Conservation (phyloP, 306 rosid species). For the Ceratonia siliqua region DNA sequence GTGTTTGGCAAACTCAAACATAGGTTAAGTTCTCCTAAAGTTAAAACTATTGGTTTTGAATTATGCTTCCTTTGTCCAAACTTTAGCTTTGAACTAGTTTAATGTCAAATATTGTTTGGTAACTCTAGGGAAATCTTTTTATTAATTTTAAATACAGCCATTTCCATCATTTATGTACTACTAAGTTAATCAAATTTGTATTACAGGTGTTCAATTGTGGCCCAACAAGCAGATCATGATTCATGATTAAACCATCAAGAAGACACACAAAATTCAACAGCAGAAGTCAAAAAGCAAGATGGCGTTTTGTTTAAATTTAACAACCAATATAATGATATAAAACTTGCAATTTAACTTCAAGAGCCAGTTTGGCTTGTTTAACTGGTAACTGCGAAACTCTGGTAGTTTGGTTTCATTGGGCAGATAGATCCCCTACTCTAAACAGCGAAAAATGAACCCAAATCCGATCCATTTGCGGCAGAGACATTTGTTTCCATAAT, state of each 20-base stretch:
- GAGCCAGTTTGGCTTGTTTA: background rate
- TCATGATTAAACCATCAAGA: background rate
- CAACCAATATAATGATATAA: background rate
- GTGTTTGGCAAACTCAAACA: background rate
- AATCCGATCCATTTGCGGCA: background rate
- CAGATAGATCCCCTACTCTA: background rate
- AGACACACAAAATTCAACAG: background rate
- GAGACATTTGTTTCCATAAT: slow-evolving; percentile 7
- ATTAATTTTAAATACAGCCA: too few species aligned
- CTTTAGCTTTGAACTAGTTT: background rate
- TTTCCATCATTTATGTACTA: too few species aligned
- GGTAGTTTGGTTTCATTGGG: background rate
- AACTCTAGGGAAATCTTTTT: background rate
- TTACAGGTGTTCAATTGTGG: background rate
- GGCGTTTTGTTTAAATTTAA: background rate
- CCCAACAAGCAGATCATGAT: background rate
- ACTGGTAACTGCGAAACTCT: background rate
- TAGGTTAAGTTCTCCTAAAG: background rate
- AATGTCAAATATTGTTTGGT: background rate
- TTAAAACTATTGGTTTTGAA: background rate
- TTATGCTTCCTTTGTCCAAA: background rate
- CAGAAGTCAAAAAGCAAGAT: background rate
- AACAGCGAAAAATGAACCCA: background rate
- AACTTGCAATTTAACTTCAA: background rate
- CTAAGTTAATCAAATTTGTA: too few species aligned